Conservation (phyloP, 306 rosid species). For the Cyclanthera cordifolia region DNA sequence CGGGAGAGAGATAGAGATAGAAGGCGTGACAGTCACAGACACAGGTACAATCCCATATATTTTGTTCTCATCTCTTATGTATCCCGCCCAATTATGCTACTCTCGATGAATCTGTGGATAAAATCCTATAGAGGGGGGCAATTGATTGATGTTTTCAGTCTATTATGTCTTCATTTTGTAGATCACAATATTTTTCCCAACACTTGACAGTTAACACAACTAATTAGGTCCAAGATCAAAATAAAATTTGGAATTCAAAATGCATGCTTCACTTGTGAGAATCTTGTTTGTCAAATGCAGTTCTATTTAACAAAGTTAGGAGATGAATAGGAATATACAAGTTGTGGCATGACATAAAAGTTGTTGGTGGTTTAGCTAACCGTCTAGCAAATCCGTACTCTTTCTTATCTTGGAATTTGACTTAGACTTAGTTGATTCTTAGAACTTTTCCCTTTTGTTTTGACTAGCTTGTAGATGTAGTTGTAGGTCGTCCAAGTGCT, state of each 20-base stretch:
- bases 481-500: background rate
- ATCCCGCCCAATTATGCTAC: background rate
- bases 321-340: background rate
- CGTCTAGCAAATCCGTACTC: background rate
- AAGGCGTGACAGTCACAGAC: slow-evolving; percentile 79
- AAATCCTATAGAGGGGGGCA: background rate
- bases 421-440: background rate
- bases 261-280: background rate
- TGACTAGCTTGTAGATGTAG: background rate
- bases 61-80: background rate
- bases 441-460: background rate
- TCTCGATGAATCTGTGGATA: background rate
- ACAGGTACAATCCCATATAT: slow-evolving; percentile 42
- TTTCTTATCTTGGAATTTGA: background rate
- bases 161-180: background rate
- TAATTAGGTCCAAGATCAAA: background rate
- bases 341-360: background rate
- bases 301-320: background rate
- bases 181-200: background rate
- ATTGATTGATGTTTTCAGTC: background rate
- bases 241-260: background rate
- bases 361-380: background rate
- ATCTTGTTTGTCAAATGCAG: background rate
- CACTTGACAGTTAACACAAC: no score
- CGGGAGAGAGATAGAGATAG: slow-evolving; percentile 85